A percentile compares a stretch with the other conserved stretches of the same genome.
These are phyloP conservation scores for Canariomyces notabilis DNA, from an alignment of 2,329 filamentous ascomycete genomes.

Conservation along the genomic window DNA sequence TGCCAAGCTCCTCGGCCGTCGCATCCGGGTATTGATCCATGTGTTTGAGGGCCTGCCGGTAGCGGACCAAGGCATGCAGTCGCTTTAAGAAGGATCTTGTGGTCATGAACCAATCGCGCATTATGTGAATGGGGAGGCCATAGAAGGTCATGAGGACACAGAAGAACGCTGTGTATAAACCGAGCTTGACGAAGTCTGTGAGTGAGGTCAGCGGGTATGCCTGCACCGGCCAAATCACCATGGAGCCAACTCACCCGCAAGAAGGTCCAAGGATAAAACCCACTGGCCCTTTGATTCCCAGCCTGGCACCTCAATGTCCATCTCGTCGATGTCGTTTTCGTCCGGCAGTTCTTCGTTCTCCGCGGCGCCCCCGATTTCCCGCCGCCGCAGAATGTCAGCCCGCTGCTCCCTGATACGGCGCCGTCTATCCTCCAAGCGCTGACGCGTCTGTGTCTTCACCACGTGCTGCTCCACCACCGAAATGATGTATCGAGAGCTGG, in stretches of 20 bases:
- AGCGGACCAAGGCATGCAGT: conserved; percentile 81
- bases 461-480: conserved; percentile 74
- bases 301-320: conserved; percentile 89
- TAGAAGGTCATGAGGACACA: conserved; percentile 90
- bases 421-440: conserved; percentile 63
- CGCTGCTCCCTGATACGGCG: conserved; percentile 60
- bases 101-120: conserved; percentile 92
- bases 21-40: conserved; percentile 96
- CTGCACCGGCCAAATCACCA: neutral
- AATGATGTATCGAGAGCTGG: conserved; percentile 70
- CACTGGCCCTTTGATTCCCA: conserved; percentile 96
- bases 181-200: conserved; percentile 81
- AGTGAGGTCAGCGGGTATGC: conserved; percentile 12
- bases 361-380: conserved; percentile 41
- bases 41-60: conserved; percentile 84
- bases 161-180: conserved; percentile 89
- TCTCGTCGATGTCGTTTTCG: conserved; percentile 75
- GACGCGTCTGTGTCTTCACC: conserved; percentile 65
- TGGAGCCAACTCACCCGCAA: conserved; percentile 57
- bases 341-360: conserved; percentile 46
- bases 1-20: conserved; percentile 73
- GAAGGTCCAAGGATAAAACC: conserved; percentile 80
- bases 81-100: conserved; percentile 86
- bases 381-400: conserved; percentile 46
- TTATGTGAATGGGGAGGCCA: conserved; percentile 91